A percentile compares a stretch with the other conserved stretches of the same genome.
These are phyloP conservation scores for Rhododendron griersonianum DNA, from an alignment of 148 eudicot genomes.

Conservation along the genomic window DNA sequence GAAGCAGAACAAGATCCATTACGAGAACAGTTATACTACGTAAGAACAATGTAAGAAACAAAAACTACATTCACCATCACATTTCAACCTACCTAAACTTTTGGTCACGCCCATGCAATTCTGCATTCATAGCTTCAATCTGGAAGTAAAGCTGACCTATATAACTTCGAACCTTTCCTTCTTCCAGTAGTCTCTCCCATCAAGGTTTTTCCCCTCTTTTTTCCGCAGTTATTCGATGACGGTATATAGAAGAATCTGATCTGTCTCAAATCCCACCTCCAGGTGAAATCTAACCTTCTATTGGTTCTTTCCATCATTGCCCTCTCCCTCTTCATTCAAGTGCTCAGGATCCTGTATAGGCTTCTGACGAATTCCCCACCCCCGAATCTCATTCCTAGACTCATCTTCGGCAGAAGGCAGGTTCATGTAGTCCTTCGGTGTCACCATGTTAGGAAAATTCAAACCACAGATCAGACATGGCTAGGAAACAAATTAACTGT, in stretches of 20 bases:
- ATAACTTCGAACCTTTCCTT: neutral
- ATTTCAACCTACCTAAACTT: neutral
- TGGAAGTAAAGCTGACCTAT: neutral
- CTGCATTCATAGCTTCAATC: neutral
- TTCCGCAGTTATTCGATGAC: too few relatives aligned
- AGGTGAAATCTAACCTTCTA: conserved; percentile 11
- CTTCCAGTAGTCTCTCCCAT: neutral
- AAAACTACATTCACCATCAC: neutral
- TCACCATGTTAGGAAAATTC: conserved; percentile 26
- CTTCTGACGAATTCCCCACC: conserved; percentile 46
- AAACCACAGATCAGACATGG: neutral
- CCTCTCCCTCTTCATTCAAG: conserved; percentile 34
- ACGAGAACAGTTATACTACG: neutral
- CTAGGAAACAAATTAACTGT: neutral
- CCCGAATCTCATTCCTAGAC: conserved; percentile 41
- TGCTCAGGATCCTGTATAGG: conserved; percentile 37
- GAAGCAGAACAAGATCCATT: neutral
- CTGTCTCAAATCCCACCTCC: neutral
- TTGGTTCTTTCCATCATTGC: conserved; percentile 29
- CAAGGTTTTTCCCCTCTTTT: neutral
- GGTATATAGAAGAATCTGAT: neutral
- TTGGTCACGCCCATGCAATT: neutral
- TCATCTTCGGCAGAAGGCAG: conserved; percentile 46
- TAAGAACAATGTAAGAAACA: neutral
- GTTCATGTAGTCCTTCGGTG: conserved; percentile 28